phyloP scores from a whole-genome alignment of 176 grass and related monocot species.

The Bromus sterilis region DNA sequence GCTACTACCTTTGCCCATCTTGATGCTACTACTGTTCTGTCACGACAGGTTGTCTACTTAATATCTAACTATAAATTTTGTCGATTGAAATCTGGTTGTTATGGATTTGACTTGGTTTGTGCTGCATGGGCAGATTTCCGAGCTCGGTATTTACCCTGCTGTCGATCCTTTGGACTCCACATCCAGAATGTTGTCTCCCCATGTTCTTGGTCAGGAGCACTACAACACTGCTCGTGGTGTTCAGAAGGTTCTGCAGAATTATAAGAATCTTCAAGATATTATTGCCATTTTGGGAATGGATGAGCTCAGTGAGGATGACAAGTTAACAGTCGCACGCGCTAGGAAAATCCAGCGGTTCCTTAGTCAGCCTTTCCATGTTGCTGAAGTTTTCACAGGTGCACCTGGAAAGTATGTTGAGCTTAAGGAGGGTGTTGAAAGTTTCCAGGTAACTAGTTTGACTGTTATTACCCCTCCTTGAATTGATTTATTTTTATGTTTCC shows the following conservation, averaged over 20 bases:
- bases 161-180: constrained; percentile 89
- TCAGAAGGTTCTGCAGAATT: constrained; percentile 99
- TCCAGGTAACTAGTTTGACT: constrained; percentile 58
- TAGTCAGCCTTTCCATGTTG: constrained; percentile 93
- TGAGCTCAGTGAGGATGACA: constrained; percentile 96
- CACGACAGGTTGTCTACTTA: constrained; percentile 52
- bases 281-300: constrained; percentile 99
- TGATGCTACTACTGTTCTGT: constrained; percentile 94
- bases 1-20: constrained; percentile 97
- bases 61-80: neutral
- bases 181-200: constrained; percentile 96
- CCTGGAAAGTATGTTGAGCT: constrained; percentile 88
- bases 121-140: constrained; percentile 59
- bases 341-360: constrained; percentile 98
- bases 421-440: constrained; percentile 83
- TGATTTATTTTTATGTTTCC: neutral
- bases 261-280: constrained; percentile 99
- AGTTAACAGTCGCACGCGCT: constrained; percentile 84
- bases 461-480: neutral
- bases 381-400: constrained; percentile 96
- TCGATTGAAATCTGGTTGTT: neutral
- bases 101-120: constrained; percentile 10
- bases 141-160: constrained; percentile 94
- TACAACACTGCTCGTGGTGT: constrained; percentile 98
- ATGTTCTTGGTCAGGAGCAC: constrained; percentile 78